Conservation (phyloP, 2,329 filamentous ascomycete species). For the Delphinella strobiligena region DNA sequence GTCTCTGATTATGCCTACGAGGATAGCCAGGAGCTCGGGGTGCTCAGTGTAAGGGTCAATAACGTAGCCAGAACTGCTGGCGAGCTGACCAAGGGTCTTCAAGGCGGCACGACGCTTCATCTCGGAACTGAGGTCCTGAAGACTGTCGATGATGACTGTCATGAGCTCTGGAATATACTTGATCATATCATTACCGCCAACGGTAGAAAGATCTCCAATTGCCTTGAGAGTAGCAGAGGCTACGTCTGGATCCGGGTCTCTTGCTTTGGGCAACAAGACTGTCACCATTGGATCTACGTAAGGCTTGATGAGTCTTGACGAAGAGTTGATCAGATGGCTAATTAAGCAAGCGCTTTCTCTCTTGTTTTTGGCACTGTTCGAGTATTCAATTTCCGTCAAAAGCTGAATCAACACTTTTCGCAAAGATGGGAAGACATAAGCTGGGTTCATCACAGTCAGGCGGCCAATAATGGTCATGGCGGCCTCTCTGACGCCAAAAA, state of each 20-base stretch:
- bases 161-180: slow-evolving; percentile 85
- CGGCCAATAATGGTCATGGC: slow-evolving; percentile 94
- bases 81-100: slow-evolving; percentile 79
- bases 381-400: slow-evolving; percentile 90
- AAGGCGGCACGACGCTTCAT: slow-evolving; percentile 84
- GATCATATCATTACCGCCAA: slow-evolving; percentile 88
- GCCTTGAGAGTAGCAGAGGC: slow-evolving; percentile 91
- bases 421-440: slow-evolving; percentile 91
- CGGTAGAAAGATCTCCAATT: slow-evolving; percentile 84
- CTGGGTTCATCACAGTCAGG: slow-evolving; percentile 80
- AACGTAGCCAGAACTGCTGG: slow-evolving; percentile 94
- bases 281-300: slow-evolving; percentile 96
- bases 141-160: slow-evolving; percentile 84
- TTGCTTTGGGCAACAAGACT: slow-evolving; percentile 85
- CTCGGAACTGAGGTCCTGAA: slow-evolving; percentile 87
- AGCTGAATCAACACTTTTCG: slow-evolving; percentile 93
- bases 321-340: slow-evolving; percentile 84
- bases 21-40: slow-evolving; percentile 78
- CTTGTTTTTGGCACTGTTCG: slow-evolving; percentile 85
- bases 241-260: slow-evolving; percentile 73
- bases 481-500: slow-evolving; percentile 84
- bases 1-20: slow-evolving; percentile 88
- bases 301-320: slow-evolving; percentile 83
- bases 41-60: slow-evolving; percentile 94
- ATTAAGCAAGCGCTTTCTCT: slow-evolving; percentile 92